Base-by-base conservation (phyloP, 805 yeast genomes). In the Sugiyamaella floridensis region DNA sequence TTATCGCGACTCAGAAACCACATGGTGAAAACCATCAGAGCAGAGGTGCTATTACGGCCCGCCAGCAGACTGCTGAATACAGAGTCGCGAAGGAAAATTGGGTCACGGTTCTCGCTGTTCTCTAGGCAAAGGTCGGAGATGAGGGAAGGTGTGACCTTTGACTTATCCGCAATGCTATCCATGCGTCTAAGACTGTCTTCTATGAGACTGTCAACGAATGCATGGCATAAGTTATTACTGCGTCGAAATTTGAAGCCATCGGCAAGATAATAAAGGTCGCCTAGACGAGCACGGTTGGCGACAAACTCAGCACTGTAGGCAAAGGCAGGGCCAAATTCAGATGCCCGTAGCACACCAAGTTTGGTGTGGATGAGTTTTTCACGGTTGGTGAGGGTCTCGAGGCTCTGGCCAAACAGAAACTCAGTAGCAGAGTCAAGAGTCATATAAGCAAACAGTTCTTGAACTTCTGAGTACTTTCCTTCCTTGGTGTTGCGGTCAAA, bases 1-100 rank as follows among this genome's bases (percentile, higher is more conserved):
- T 63, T 62, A 59, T 76, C 63, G 52, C 76, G 68, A 14, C 77
- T 72, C 49, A 78, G 68, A 59, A 75, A 75, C 56, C 65, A 75
- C 48, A 77, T 66, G 18, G 72, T 61, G 61, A 72, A 76, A 12
- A 78, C 70, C 53, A 78, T 69, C 43, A 76, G 65, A 3, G 76
- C 73, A 7, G 82, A 81, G 12, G 82, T 78, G 45, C 82, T 78
- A 59, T 78, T 81, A 58, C 82, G 70, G 34, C 81, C 82, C n/a
- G 82, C 82, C 22, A 77, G 62, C 53, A 78, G 68, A 52, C 78
- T 73, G 60, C 76, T 77, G 63, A 78, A 68, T 44, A 76, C 68
- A 63, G 78, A 81, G 61, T 76, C 79, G 47, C 81, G 69, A 53
- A 78, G 37, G n/a, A 32, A 32, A 10, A 32, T 4, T 3, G 37